Conservation (phyloP, 2,329 filamentous ascomycete species). For the Colletotrichum sp. region DNA sequence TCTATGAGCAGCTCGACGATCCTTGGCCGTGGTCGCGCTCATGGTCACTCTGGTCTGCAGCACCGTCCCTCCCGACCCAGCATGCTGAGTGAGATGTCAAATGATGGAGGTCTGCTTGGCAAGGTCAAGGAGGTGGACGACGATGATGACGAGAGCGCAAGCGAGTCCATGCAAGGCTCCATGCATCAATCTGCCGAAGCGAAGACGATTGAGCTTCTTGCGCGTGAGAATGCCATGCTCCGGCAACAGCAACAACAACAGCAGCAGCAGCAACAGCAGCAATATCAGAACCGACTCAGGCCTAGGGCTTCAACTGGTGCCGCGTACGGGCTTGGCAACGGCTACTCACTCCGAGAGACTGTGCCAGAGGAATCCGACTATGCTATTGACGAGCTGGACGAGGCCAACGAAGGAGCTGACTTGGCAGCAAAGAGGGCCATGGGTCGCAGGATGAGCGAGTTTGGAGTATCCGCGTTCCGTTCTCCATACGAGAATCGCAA, state of each 20-base stretch:
- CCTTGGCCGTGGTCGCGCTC: slow-evolving; percentile 55
- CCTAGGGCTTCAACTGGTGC: slow-evolving; percentile 63
- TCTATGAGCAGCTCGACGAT: slow-evolving; percentile 52
- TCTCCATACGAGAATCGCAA: slow-evolving; percentile 65
- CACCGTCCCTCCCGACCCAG: slow-evolving; percentile 82
- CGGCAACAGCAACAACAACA: slow-evolving; percentile 50
- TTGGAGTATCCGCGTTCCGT: slow-evolving; percentile 50
- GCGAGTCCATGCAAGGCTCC: slow-evolving; percentile 57
- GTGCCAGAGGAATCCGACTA: slow-evolving; percentile 72
- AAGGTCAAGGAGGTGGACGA: slow-evolving; percentile 76
- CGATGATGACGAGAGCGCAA: slow-evolving; percentile 65
- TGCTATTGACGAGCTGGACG: slow-evolving; percentile 76
- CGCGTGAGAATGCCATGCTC: slow-evolving; percentile 67
- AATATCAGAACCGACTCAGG: slow-evolving; percentile 59
- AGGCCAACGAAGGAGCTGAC: slow-evolving; percentile 59
- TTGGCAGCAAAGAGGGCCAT: slow-evolving; percentile 50
- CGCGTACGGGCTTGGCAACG: slow-evolving; percentile 58
- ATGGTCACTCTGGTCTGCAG: slow-evolving; percentile 71
- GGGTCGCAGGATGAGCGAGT: slow-evolving; percentile 64
- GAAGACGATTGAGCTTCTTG: slow-evolving; percentile 67
- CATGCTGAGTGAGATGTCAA: slow-evolving; percentile 76
- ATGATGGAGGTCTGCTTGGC: slow-evolving; percentile 64
- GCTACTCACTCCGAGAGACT: slow-evolving; percentile 63
- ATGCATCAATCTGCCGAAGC: slow-evolving; percentile 61
- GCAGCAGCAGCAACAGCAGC: slow-evolving; percentile 48